Evolutionary conservation across 2,329 filamentous ascomycete species (phyloP).

Genomic region (Fusarium succisae): DNA sequence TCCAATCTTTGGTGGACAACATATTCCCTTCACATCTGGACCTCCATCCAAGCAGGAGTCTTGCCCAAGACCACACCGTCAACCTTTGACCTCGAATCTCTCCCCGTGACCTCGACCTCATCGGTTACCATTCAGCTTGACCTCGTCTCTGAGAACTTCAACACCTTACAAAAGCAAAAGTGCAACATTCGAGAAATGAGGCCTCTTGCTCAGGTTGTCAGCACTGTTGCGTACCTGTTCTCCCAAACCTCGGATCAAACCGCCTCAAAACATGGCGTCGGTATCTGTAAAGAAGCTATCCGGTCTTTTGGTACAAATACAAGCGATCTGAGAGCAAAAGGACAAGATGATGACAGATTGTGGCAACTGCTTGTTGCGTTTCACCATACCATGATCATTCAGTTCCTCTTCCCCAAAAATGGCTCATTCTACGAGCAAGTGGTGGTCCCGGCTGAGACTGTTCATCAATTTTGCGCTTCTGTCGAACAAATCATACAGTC

Average conservation of each 20-base stretch:
- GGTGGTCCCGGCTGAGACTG: conserved; percentile 32
- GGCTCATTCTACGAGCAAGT: conserved; percentile 31
- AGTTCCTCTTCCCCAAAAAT: conserved; percentile 45
- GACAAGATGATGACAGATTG: conserved; percentile 36
- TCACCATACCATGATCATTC: conserved; percentile 48
- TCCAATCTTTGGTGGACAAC: conserved; percentile 53
- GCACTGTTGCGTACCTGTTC: conserved; percentile 45
- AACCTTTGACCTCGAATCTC: conserved; percentile 41
- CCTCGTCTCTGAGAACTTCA: conserved; percentile 50
- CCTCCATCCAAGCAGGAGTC: conserved; percentile 48
- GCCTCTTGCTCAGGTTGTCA: conserved; percentile 47
- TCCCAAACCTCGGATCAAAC: conserved; percentile 28
- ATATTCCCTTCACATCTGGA: conserved; percentile 51
- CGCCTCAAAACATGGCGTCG: conserved; percentile 34
- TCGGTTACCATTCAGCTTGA: conserved; percentile 48
- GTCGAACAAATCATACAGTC: conserved; percentile 44
- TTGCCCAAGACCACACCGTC: conserved; percentile 39
- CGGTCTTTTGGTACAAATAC: conserved; percentile 39
- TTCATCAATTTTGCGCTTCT: conserved; percentile 44
- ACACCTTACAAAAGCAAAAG: conserved; percentile 49
- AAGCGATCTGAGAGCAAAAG: not conserved
- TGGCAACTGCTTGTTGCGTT: conserved; percentile 43
- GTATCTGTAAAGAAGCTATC: conserved; percentile 44
- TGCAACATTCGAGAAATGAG: conserved; percentile 48
- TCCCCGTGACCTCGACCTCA: conserved; percentile 43